These are phyloP conservation scores for Ecytonucleospora hepatopenaei DNA, from an alignment of 371 early-diverging fungal species.

Conservation along the genomic window DNA sequence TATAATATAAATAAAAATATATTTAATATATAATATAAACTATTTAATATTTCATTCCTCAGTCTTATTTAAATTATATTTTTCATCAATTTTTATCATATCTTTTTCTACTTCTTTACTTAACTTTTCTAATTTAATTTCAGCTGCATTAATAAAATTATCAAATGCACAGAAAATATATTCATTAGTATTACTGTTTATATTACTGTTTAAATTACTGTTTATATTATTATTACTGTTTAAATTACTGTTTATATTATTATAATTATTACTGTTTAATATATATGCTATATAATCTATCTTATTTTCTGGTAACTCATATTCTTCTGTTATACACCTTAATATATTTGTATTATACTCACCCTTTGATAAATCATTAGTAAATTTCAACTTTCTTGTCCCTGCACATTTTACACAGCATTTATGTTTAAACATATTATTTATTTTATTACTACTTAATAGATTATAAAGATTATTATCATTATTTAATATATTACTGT, in stretches of 20 bases:
- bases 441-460: no score
- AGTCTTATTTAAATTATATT: background rate
- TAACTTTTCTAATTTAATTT: background rate
- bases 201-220: background rate
- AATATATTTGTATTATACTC: background rate
- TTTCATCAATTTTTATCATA: background rate
- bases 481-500: no score
- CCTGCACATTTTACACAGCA: background rate
- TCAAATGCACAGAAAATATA: background rate
- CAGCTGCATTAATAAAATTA: background rate
- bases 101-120: background rate
- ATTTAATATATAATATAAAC: background rate
- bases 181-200: background rate
- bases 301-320: background rate
- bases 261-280: background rate
- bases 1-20: no score
- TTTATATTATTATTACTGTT: background rate
- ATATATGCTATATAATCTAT: background rate
- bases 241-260: background rate
- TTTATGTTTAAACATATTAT: conserved; percentile 11
- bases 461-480: no score
- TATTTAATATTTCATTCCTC: background rate
- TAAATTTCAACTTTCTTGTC: background rate
- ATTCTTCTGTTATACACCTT: background rate
- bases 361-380: background rate